A percentile compares a stretch with the other conserved stretches of the same genome.
Conservation (phyloP, 2,329 filamentous ascomycete genomes). For the Microdochium paspali region DNA sequence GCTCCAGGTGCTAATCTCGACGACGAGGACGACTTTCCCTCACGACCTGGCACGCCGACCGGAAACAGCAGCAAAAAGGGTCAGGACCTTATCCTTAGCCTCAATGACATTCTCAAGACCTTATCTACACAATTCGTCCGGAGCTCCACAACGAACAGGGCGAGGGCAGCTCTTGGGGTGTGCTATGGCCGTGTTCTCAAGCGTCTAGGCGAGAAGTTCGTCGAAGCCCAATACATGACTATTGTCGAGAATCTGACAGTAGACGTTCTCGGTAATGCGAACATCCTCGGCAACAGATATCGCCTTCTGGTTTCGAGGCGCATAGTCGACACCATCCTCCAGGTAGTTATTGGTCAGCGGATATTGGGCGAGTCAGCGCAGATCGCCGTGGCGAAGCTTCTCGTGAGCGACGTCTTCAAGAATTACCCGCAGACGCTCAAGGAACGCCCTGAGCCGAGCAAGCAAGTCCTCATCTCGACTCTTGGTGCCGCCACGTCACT, state of each 20-base stretch:
- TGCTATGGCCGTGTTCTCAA: slow-evolving; percentile 79
- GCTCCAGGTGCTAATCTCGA: slow-evolving; percentile 54
- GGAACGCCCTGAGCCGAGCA: slow-evolving; percentile 80
- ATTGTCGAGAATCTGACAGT: slow-evolving; percentile 74
- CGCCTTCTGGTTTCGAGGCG: slow-evolving; percentile 75
- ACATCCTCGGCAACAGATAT: slow-evolving; percentile 76
- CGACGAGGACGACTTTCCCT: slow-evolving; percentile 57
- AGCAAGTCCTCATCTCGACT: slow-evolving; percentile 71
- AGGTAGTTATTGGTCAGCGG: slow-evolving; percentile 70
- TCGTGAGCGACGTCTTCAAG: slow-evolving; percentile 84
- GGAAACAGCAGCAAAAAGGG: slow-evolving; percentile 56
- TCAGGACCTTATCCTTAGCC: slow-evolving; percentile 62
- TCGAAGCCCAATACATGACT: slow-evolving; percentile 72
- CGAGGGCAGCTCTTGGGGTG: slow-evolving; percentile 73
- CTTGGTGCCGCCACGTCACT: slow-evolving; percentile 73
- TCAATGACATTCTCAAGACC: slow-evolving; percentile 69
- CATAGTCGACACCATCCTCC: slow-evolving; percentile 75
- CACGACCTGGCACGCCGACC: slow-evolving; percentile 62
- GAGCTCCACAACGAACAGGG: slow-evolving; percentile 67
- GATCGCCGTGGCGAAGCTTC: slow-evolving; percentile 65
- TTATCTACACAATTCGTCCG: slow-evolving; percentile 75
- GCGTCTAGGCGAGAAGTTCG: slow-evolving; percentile 68
- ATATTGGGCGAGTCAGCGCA: slow-evolving; percentile 88
- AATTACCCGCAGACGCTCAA: slow-evolving; percentile 88
- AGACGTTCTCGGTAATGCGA: slow-evolving; percentile 69